These are phyloP conservation scores for Solanum microdontum DNA, from an alignment of 257 asterid species.

Conservation along the genomic window DNA sequence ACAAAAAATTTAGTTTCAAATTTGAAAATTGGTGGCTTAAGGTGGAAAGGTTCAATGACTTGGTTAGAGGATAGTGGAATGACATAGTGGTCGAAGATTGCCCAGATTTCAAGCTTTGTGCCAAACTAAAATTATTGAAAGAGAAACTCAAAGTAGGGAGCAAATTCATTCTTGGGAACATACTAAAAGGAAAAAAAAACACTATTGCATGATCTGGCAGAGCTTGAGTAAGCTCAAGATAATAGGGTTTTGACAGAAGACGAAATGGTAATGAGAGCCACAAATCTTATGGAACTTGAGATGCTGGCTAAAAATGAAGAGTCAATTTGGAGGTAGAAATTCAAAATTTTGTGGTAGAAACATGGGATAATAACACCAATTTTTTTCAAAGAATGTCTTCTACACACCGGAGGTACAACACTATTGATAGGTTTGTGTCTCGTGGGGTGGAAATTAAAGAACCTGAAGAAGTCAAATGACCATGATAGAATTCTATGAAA, in stretches of 20 bases:
- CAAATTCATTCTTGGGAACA: too few species aligned
- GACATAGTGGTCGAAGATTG: too few species aligned
- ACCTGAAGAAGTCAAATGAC: background rate
- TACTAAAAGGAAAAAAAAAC: too few species aligned
- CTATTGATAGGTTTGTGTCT: background rate
- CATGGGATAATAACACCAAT: background rate
- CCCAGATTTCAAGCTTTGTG: too few species aligned
- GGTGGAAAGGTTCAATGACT: too few species aligned
- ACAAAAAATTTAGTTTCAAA: too few species aligned
- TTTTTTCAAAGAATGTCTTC: background rate
- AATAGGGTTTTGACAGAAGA: background rate
- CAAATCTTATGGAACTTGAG: background rate
- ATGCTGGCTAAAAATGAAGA: background rate
- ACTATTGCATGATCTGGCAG: background rate
- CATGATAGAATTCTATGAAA: background rate
- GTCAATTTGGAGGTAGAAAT: background rate
- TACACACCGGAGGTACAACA: background rate
- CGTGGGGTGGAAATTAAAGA: background rate
- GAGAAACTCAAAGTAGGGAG: too few species aligned
- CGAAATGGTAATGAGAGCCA: too few species aligned
- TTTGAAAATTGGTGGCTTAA: too few species aligned
- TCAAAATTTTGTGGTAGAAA: background rate
- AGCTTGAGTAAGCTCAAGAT: background rate
- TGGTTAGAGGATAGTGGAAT: too few species aligned
- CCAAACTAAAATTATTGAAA: too few species aligned